Base-by-base conservation (phyloP, 805 yeast species). In the Myxozyma kluyveri region DNA sequence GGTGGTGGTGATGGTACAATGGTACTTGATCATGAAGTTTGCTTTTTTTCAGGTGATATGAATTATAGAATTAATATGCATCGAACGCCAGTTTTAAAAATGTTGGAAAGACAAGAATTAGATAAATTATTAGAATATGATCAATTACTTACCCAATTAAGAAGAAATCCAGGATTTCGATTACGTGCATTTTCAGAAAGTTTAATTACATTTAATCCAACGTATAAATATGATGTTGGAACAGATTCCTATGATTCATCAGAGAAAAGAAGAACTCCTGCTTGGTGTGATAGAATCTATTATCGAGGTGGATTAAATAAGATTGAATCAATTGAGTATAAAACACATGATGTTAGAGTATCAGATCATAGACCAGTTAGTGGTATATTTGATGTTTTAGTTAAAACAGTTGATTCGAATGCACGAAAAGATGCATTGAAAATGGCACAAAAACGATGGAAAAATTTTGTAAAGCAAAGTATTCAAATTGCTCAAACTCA, bases 211-310 rank as follows among this genome's bases (percentile, higher is more conserved):
- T 91, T 93, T 63, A 77, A 84, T 5, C 99, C 99, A 4, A 93
- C 99, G 0, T 93, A 93, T 70, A 93, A 93, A 66, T 93, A 84
- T 67, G 96, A 93, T 65, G 85, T 87, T 44, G 95, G 95, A 3
- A 84, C 95, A 0, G 79, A 78, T 42, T 69, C 65, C 2, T 93
- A 90, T 66, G 99, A 93, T 67, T 79, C 95, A 0, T 83, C 95
- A 37, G 98, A 91, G 63, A 93, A 93, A 68, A 83, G 82, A 68
- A 79, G 99, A 56, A 82, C 87, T 10, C 99, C 99, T 1, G 95
- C 99, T 0, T 93, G 99, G 99, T 90, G 98, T 2, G 99, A 93
- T 70, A 72, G 99, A 51, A 82, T 91, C 29, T 68, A 90, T 43
- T 83, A 81, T 63, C 72, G 85, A 23, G 75, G 77, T 32, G 70